Conservation (phyloP, 2,329 filamentous ascomycete species). For the Aspergillus awamori region DNA sequence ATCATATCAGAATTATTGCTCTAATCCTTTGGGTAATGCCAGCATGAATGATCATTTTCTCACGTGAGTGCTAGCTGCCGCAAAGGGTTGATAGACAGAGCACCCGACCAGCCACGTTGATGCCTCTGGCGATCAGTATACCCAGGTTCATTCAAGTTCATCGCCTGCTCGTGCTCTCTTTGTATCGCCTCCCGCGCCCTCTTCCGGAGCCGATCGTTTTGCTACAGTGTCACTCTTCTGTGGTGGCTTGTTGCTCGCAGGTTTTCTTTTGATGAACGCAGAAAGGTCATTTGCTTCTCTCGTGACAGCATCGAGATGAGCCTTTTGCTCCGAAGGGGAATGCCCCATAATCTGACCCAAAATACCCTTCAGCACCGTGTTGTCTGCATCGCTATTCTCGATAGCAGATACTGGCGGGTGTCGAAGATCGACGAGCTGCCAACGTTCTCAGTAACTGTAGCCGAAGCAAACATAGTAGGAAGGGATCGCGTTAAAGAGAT, state of each 20-base stretch:
- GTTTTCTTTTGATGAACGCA: conserved; percentile 60
- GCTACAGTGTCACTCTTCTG: conserved; percentile 19
- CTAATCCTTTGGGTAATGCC: not conserved
- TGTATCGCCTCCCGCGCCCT: conserved; percentile 23
- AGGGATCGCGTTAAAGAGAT: not conserved
- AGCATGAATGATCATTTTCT: not conserved
- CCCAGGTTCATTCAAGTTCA: not conserved
- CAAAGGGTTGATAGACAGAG: conserved; percentile 6
- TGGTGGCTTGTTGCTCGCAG: conserved; percentile 24
- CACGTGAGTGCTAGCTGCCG: not conserved
- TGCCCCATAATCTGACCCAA: conserved; percentile 61
- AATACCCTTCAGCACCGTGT: conserved; percentile 57
- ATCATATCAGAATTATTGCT: not conserved
- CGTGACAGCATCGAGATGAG: conserved; percentile 57
- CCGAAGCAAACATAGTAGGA: conserved; percentile 6
- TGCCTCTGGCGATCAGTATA: not conserved
- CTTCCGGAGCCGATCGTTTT: conserved; percentile 35
- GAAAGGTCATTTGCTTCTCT: conserved; percentile 62
- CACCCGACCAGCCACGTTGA: not conserved
- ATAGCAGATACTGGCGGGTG: conserved; percentile 56
- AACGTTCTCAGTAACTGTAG: conserved; percentile 11
- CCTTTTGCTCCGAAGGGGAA: conserved; percentile 55
- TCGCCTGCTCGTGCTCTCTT: conserved; percentile 30
- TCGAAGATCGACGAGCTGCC: conserved; percentile 58
- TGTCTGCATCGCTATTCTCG: conserved; percentile 36